Base-by-base conservation (phyloP, 2,329 filamentous ascomycete genomes). In the Verticillium alfalfae region DNA sequence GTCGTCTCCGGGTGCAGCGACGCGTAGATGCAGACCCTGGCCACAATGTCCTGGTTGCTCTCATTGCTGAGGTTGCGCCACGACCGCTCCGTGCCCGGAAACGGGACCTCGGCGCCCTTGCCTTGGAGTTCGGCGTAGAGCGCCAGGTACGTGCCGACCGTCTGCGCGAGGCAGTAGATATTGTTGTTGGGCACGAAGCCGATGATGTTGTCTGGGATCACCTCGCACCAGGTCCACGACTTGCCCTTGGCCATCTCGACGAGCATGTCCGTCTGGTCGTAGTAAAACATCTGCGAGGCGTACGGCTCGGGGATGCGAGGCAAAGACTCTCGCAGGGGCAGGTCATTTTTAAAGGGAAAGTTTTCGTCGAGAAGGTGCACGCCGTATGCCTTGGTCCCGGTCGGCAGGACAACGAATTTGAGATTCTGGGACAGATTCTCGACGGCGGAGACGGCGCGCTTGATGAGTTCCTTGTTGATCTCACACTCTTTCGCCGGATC, bases 251-350 rank as follows among this genome's bases (percentile, higher is more conserved):
- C 68, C 55, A 75, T 66, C 38, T 70, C 62, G 34, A 70, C 68
- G 22, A 80, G 67, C 58, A 76, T 67, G 63, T 80, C 78, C 22
- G 74, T 72, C 67, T 80, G 77, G n/a, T 67, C 70, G 65, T 80
- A 80, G 68, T 81, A 80, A 69, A 80, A 80, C 63, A 80, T 75
- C 62, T 78, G 71, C 12, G 74, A 74, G 1, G 74, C 75, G 58
- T 73, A 74, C 0, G 76, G 76, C 60, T 76, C 72, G 1, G 76
- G 74, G 38, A 80, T 73, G n/a, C 75, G 73, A 0, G 74, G 75
- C 34, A 73, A 64, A 12, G 70, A 69, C 67, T 80, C 78, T 36
- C 70, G 70, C 54, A 79, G 65, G 0, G 78, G 77, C 15, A 72
- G 72, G 65, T 67, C 67, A 61, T 70, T 67, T 61, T 68, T 70